A percentile compares a stretch with the other conserved stretches of the same genome.
Conservation (phyloP, 2,329 filamentous ascomycete species). For the Pseudocercospora musae region DNA sequence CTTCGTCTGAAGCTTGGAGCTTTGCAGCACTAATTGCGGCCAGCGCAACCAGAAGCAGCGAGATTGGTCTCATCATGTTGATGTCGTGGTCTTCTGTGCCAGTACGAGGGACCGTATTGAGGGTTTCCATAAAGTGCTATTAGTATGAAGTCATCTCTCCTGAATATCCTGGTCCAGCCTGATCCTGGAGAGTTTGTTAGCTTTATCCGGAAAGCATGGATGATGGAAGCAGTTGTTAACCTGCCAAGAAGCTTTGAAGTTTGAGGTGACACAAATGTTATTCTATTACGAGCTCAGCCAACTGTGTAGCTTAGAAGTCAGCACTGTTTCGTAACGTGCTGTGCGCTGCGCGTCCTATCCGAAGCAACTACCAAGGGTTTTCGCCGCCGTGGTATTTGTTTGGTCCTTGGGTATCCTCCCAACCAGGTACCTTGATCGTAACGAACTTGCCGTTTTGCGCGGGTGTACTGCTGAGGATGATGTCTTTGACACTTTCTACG, state of each 20-base stretch:
- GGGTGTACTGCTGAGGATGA: slow-evolving; percentile 44
- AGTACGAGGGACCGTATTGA: not conserved
- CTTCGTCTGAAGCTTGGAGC: not conserved
- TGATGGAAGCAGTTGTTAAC: not conserved
- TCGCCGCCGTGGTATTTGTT: slow-evolving; percentile 12
- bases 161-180: not conserved
- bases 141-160: not conserved
- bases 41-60: not conserved
- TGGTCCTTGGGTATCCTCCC: slow-evolving; percentile 5
- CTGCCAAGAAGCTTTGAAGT: not conserved
- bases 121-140: not conserved
- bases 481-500: slow-evolving; percentile 40
- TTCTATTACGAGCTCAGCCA: not conserved
- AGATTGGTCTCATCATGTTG: not conserved
- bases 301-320: not conserved
- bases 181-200: not conserved
- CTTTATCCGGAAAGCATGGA: not conserved
- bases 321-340: not conserved
- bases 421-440: slow-evolving; percentile 36
- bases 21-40: not conserved
- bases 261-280: not conserved
- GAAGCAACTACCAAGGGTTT: slow-evolving; percentile 8
- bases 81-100: not conserved
- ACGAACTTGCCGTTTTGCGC: slow-evolving; percentile 50
- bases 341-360: not conserved